Evolutionary conservation across 495 filamentous ascomycete genomes (phyloP), one percentile per base, ranked within the genome.

Genomic region (Hypomontagnella submonticulosa): DNA sequence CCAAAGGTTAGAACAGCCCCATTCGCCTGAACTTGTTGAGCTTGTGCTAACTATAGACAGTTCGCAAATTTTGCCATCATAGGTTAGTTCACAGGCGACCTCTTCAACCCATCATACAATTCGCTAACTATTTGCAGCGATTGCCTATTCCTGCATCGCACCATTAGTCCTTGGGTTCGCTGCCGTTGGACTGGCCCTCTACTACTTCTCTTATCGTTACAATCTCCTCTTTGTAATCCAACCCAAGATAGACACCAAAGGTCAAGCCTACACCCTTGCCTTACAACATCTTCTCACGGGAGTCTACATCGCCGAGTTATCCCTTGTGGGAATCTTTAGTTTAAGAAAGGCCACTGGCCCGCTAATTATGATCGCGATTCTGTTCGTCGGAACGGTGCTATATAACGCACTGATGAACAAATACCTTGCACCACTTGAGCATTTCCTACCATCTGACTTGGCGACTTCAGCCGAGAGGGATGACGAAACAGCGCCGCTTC

Each of bases 131-230:
- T 30, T 40, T 16, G 19, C 65, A 82, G 90, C 88, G 23, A 88
- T 97, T 66, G 87, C 87, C 55, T 97, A 97, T 71, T 91, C 93
- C 7, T 90, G 90, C 75, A 95, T 97, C 70, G 91, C 93, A 3
- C 93, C 93, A 0, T 76, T 97, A n/a, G 88, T 97, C 47, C 79
- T 97, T n/a, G 87, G 87, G 10, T 96, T 97, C 70, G 88, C 88
- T 5, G 85, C 87, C 7, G 78, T 92, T 33, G 93, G 91, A 18
- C 80, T 97, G 60, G 87, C 84, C 44, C 83, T 96, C 59, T 87
- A 94, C 74, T 92, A 93, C 74, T 82, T 91, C 54, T 89, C 92
- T 40, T 96, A 92, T 79, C 87, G 90, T 7, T 97, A 97, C 81
- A 92, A 92, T 71, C 71, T 97, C 53, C 81, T 97, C 42, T 97